Conservation (phyloP, 2,329 filamentous ascomycete species). For the Colletotrichum filicis region DNA sequence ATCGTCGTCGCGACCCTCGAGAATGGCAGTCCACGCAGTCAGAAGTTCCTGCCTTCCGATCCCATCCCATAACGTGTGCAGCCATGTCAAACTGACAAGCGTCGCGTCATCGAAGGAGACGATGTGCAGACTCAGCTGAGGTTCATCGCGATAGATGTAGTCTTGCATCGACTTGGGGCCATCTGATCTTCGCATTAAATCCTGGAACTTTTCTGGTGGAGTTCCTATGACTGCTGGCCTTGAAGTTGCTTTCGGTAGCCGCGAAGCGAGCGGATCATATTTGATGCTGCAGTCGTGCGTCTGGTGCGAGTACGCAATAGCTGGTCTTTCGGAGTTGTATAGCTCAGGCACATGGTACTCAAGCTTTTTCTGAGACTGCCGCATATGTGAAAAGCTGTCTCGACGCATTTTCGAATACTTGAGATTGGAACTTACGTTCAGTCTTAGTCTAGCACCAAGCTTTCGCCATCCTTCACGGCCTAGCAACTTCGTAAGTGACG, state of each 20-base stretch:
- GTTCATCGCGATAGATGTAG: constrained; percentile 53
- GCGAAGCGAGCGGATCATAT: not conserved
- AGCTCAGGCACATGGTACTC: not conserved
- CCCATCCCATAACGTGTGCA: constrained; percentile 59
- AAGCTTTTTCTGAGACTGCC: not conserved
- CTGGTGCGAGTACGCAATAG: not conserved
- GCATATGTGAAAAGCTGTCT: not conserved
- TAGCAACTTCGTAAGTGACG: constrained; percentile 33
- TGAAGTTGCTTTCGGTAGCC: not conserved
- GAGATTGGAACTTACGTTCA: constrained; percentile 29
- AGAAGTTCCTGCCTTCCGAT: constrained; percentile 54
- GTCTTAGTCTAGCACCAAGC: constrained; percentile 39
- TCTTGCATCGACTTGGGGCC: constrained; percentile 45
- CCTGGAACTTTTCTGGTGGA: constrained; percentile 18
- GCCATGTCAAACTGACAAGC: constrained; percentile 55
- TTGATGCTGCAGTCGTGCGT: not conserved
- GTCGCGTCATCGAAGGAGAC: constrained; percentile 61
- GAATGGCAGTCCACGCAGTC: constrained; percentile 55
- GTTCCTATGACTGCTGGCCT: constrained; percentile 1
- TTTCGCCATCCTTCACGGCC: constrained; percentile 39
- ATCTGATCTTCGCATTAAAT: constrained; percentile 18
- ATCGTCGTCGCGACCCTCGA: constrained; percentile 53
- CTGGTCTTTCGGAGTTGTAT: not conserved
- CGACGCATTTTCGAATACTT: no score
- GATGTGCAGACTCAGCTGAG: constrained; percentile 59